These are phyloP conservation scores for Omphalea diandra DNA, from an alignment of 441 rosid genomes.

Conservation along the genomic window DNA sequence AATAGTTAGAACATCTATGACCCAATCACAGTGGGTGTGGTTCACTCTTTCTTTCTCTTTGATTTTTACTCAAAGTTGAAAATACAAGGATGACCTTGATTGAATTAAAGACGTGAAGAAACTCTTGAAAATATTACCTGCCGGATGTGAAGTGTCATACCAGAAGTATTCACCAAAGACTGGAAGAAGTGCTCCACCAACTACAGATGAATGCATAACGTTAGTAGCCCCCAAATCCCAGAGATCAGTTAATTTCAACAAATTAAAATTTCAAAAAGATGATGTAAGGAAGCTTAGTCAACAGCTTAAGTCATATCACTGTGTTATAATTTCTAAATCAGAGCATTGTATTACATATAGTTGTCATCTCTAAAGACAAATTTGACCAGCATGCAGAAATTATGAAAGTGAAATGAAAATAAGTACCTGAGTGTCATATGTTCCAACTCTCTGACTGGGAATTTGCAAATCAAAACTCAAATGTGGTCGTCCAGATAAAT, in stretches of 20 bases:
- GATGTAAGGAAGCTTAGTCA: background rate
- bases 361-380: background rate
- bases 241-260: slow-evolving; percentile 1
- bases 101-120: slow-evolving; percentile 13
- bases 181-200: slow-evolving; percentile 91
- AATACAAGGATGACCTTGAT: background rate
- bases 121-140: slow-evolving; percentile 46
- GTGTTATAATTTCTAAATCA: background rate
- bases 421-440: slow-evolving; percentile 85
- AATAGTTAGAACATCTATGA: background rate
- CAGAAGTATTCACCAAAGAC: slow-evolving; percentile 85
- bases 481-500: slow-evolving; percentile 84
- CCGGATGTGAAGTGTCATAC: slow-evolving; percentile 87
- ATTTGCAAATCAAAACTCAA: slow-evolving; percentile 72
- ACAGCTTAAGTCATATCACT: background rate
- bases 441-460: slow-evolving; percentile 84
- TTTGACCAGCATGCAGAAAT: background rate
- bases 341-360: background rate
- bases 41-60: background rate
- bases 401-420: slow-evolving; percentile 3
- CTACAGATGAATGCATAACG: slow-evolving; percentile 34
- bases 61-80: background rate
- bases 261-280: no score
- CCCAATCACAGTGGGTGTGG: background rate
- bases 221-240: no score